Evolutionary conservation across 441 rosid species (phyloP).

Genomic region (Populus trichocarpa): DNA sequence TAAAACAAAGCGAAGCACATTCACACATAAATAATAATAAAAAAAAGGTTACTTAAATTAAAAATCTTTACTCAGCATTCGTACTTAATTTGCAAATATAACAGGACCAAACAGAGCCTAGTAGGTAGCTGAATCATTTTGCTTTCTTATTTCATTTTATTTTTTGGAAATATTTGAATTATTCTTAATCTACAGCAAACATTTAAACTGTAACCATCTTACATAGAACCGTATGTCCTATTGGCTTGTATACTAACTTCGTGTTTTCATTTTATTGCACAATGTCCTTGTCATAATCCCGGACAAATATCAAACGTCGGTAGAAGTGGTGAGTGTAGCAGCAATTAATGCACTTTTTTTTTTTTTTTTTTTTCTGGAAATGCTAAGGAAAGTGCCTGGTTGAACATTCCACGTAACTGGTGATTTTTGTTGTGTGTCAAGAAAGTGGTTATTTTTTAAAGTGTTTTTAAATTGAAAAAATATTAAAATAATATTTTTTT

Average conservation of each 20-base stretch:
- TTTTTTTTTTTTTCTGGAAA: too few species aligned
- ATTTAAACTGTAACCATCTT: too few species aligned
- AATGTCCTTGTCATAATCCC: background rate
- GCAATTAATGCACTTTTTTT: background rate
- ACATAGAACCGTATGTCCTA: background rate
- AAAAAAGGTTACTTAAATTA: too few species aligned
- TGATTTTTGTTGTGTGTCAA: too few species aligned
- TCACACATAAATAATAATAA: background rate
- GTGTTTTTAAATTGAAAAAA: too few species aligned
- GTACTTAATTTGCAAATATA: too few species aligned
- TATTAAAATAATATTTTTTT: too few species aligned
- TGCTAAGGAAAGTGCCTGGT: background rate
- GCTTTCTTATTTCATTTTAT: too few species aligned
- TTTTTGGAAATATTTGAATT: too few species aligned
- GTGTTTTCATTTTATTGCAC: background rate
- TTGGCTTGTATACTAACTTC: background rate
- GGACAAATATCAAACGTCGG: background rate
- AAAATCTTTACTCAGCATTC: too few species aligned
- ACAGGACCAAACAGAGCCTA: too few species aligned
- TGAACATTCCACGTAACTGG: background rate
- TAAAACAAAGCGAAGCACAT: slow-evolving; percentile 1
- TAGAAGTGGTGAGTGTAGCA: background rate
- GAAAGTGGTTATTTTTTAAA: too few species aligned
- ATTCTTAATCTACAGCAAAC: background rate
- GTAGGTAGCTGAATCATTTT: background rate